These are phyloP conservation scores for Rubia balearica DNA, from an alignment of 305 asterid species.

Conservation along the genomic window DNA sequence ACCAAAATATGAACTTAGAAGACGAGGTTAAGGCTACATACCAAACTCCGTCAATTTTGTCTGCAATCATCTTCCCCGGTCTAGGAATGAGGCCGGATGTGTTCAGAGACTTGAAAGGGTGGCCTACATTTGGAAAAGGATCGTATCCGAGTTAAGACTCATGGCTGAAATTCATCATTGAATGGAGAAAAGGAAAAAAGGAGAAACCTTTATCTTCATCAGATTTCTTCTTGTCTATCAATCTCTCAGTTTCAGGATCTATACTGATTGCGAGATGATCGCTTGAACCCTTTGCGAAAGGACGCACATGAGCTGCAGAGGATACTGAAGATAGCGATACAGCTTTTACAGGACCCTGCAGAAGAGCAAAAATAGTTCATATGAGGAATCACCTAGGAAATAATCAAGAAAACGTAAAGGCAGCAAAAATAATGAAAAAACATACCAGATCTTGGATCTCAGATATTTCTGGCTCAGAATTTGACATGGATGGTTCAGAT, in stretches of 20 bases:
- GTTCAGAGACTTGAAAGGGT: conserved; percentile 69
- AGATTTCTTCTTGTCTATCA: conserved; percentile 47
- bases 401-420: neutral
- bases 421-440: conserved; percentile 5
- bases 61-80: conserved; percentile 87
- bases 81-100: conserved; percentile 83
- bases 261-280: conserved; percentile 87
- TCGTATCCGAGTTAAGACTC: neutral
- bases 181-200: neutral
- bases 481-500: conserved; percentile 38
- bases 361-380: conserved; percentile 7
- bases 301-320: conserved; percentile 78
- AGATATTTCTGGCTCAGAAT: conserved; percentile 79
- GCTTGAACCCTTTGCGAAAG: conserved; percentile 78
- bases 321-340: conserved; percentile 43
- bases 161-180: neutral
- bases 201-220: conserved; percentile 81
- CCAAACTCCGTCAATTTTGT: conserved; percentile 92
- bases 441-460: conserved; percentile 87
- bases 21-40: conserved; percentile 29
- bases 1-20: neutral
- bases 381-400: neutral
- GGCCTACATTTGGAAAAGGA: conserved; percentile 50
- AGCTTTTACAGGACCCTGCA: conserved; percentile 60
- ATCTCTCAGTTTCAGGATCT: conserved; percentile 73